Evolutionary conservation across 1,139 yeast species (phyloP).

Genomic region (Taiozyma sp.): DNA sequence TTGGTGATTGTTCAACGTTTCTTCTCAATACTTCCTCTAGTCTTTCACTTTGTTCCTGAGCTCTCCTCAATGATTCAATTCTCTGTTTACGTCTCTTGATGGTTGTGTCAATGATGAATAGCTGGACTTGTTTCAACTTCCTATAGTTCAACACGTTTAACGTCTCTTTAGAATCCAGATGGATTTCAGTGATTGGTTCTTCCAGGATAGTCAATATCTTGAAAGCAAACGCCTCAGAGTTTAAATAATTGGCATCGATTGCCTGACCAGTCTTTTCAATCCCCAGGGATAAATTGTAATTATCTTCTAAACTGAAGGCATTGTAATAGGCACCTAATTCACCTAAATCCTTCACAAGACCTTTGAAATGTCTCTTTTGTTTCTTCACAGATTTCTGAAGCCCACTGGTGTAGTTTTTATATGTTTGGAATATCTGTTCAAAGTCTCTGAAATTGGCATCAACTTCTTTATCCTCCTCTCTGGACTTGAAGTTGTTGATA

Average conservation of each 20-base stretch:
- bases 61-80: constrained; percentile 21
- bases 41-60: constrained; percentile 28
- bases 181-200: constrained; percentile 83
- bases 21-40: constrained; percentile 25
- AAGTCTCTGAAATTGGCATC: constrained; percentile 48
- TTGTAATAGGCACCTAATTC: constrained; percentile 44
- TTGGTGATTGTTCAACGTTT: constrained; percentile 27
- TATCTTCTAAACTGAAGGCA: constrained; percentile 66
- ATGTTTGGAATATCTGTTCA: constrained; percentile 53
- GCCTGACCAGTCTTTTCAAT: constrained; percentile 79
- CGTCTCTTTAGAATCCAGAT: constrained; percentile 67
- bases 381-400: constrained; percentile 60
- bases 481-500: constrained; percentile 21
- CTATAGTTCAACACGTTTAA: constrained; percentile 68
- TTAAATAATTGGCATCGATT: constrained; percentile 66
- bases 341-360: constrained; percentile 36
- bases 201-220: constrained; percentile 68
- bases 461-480: constrained; percentile 15
- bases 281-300: constrained; percentile 39
- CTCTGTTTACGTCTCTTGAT: constrained; percentile 26
- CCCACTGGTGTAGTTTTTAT: constrained; percentile 57
- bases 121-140: constrained; percentile 64
- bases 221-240: constrained; percentile 64
- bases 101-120: constrained; percentile 38
- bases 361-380: constrained; percentile 40